These are phyloP conservation scores for Niebla homalea DNA, from an alignment of 495 filamentous ascomycete species.

Conservation along the genomic window DNA sequence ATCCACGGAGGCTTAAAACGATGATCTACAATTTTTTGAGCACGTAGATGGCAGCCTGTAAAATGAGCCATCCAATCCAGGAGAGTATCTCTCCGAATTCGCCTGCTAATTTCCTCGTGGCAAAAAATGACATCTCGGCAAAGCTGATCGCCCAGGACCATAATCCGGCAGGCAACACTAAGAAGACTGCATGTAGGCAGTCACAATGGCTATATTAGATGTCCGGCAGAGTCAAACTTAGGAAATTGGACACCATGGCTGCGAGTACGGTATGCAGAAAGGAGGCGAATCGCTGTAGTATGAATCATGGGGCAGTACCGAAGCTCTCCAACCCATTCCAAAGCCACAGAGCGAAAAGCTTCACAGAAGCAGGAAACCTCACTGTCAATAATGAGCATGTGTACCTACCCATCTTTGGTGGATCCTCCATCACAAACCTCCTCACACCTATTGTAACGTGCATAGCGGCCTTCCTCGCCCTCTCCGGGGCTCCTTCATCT, in stretches of 20 bases:
- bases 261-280: not conserved
- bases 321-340: not conserved
- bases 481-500: not conserved
- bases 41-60: not conserved
- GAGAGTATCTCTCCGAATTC: not conserved
- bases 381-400: not conserved
- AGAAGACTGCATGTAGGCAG: not conserved
- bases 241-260: not conserved
- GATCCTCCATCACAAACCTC: not conserved
- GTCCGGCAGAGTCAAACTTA: not conserved
- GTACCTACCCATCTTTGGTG: not conserved
- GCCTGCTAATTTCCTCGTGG: not conserved
- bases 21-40: not conserved
- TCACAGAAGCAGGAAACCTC: not conserved
- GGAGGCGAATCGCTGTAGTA: not conserved
- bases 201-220: not conserved
- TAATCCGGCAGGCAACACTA: not conserved
- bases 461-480: not conserved
- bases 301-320: not conserved
- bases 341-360: not conserved
- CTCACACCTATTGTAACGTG: not conserved
- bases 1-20: not conserved
- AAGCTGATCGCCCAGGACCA: not conserved
- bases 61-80: not conserved
- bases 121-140: not conserved